Conservation (phyloP, 2,329 filamentous ascomycete genomes). For the Fusarium sp. region DNA sequence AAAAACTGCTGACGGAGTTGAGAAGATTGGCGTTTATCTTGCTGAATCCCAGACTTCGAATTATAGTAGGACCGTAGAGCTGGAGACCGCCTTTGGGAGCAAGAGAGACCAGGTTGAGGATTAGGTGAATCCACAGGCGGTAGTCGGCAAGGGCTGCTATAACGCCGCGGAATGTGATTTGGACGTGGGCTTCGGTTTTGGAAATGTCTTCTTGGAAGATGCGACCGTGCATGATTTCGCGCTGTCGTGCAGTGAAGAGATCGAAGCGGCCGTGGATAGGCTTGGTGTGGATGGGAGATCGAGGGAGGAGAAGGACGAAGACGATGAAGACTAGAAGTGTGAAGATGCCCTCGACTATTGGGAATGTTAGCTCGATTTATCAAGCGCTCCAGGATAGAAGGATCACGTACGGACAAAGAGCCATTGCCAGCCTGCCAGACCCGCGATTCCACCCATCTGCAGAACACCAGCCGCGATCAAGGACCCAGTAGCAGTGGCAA, state of each 20-base stretch:
- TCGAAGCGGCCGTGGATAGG: constrained; percentile 41
- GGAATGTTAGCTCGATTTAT: background rate
- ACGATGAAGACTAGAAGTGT: constrained; percentile 38
- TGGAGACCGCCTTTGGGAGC: constrained; percentile 48
- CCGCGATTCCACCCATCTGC: constrained; percentile 37
- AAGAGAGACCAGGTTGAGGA: constrained; percentile 42
- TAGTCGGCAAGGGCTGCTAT: constrained; percentile 22
- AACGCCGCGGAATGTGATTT: constrained; percentile 16
- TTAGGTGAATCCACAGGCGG: constrained; percentile 40
- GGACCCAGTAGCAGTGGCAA: constrained; percentile 35
- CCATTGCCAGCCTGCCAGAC: constrained; percentile 42
- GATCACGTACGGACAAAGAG: constrained; percentile 15
- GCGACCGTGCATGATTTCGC: constrained; percentile 35
- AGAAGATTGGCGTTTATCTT: constrained; percentile 45
- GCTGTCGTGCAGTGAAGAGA: constrained; percentile 37
- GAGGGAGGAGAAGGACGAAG: constrained; percentile 36
- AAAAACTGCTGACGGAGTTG: constrained; percentile 41
- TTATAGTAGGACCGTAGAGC: constrained; percentile 45
- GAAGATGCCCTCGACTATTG: constrained; percentile 32
- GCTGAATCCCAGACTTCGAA: constrained; percentile 44
- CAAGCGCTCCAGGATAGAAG: background rate
- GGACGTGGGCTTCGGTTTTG: constrained; percentile 37
- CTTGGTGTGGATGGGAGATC: constrained; percentile 27
- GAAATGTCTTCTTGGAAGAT: constrained; percentile 41
- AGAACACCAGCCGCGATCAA: constrained; percentile 38